These are phyloP conservation scores for Atkinsonella texensis DNA, from an alignment of 2,329 filamentous ascomycete genomes.

Conservation along the genomic window DNA sequence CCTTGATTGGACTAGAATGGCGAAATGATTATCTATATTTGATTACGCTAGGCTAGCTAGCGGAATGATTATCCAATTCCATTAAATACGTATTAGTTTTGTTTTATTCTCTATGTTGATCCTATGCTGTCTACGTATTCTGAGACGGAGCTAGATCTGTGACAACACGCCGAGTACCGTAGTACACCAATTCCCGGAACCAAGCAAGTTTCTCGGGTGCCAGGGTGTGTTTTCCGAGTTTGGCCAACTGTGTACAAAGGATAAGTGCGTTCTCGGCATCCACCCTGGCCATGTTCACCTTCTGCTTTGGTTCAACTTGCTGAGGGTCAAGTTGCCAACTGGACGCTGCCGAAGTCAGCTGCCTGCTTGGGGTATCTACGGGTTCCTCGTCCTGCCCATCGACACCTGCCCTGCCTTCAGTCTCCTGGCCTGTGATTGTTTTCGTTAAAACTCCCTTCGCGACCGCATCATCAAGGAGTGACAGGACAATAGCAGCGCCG, in stretches of 20 bases:
- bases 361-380: slow-evolving; percentile 14
- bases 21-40: too few species aligned
- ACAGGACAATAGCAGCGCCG: slow-evolving; percentile 33
- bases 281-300: slow-evolving; percentile 33
- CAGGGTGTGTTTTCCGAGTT: slow-evolving; percentile 29
- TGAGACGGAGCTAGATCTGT: slow-evolving; percentile 7
- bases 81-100: too few species aligned
- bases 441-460: slow-evolving; percentile 32
- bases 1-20: too few species aligned
- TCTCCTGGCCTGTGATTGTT: slow-evolving; percentile 32
- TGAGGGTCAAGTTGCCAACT: slow-evolving; percentile 33
- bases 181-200: slow-evolving; percentile 37
- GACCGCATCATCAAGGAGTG: slow-evolving; percentile 29
- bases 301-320: slow-evolving; percentile 31
- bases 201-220: slow-evolving; percentile 24
- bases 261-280: slow-evolving; percentile 52
- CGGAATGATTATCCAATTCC: too few species aligned
- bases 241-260: slow-evolving; percentile 42
- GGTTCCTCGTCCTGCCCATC: slow-evolving; percentile 9
- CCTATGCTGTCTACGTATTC: too few species aligned
- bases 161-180: slow-evolving; percentile 35
- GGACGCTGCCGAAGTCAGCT: not conserved
- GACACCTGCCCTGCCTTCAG: slow-evolving; percentile 9
- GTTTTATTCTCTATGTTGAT: too few species aligned
- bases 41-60: too few species aligned